These are phyloP conservation scores for Xerocomellus dryophilus DNA, from an alignment of 768 basidiomycete genomes.

Conservation along the genomic window DNA sequence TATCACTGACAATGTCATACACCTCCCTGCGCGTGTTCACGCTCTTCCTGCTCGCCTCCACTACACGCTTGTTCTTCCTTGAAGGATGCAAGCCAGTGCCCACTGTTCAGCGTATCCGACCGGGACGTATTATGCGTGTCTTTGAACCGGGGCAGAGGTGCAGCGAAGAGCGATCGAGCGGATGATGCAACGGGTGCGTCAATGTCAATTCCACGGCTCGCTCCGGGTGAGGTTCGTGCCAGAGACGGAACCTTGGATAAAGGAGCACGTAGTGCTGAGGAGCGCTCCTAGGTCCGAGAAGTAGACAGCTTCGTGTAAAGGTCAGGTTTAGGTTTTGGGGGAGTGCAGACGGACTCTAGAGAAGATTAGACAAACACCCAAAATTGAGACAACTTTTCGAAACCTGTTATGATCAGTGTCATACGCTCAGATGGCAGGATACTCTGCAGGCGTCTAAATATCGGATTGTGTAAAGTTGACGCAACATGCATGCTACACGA, in stretches of 20 bases:
- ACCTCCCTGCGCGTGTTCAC: too few relatives aligned
- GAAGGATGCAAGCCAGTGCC: too few relatives aligned
- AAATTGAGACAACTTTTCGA: too few relatives aligned
- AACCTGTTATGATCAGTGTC: not conserved
- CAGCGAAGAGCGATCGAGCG: not conserved
- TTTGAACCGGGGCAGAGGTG: not conserved
- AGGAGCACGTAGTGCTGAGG: not conserved
- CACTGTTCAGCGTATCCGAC: not conserved
- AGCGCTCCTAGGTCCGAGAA: not conserved
- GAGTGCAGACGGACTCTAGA: too few relatives aligned
- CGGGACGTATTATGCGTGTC: not conserved
- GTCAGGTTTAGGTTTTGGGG: not conserved
- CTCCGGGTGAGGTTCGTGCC: too few relatives aligned
- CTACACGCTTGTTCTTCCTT: too few relatives aligned
- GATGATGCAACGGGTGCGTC: not conserved
- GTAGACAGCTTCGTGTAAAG: not conserved
- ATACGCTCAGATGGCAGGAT: not conserved
- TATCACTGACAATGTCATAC: too few relatives aligned
- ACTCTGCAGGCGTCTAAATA: not conserved
- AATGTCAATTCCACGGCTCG: not conserved
- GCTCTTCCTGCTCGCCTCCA: too few relatives aligned
- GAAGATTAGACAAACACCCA: not conserved
- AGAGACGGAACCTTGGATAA: too few relatives aligned
- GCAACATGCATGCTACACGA: conserved; percentile 20
- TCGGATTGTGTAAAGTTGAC: conserved; percentile 6